These are phyloP conservation scores for Quercus alba DNA, from an alignment of 306 rosid species.

Conservation along the genomic window DNA sequence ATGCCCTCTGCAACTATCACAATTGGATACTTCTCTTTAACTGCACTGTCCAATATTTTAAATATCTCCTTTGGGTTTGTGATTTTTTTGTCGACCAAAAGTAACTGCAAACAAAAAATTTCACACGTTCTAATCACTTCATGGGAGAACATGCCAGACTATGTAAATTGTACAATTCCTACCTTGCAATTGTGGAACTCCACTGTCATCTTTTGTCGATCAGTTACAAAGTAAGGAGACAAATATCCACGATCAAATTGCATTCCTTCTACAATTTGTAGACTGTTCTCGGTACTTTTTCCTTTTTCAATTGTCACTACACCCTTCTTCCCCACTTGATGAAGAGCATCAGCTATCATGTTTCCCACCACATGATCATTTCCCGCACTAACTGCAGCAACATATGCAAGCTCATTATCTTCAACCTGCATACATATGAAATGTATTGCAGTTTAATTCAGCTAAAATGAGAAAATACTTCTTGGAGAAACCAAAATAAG, in stretches of 20 bases:
- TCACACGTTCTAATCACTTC: slow-evolving; percentile 30
- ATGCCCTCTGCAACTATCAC: slow-evolving; percentile 85
- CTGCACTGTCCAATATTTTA: slow-evolving; percentile 73
- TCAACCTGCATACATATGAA: slow-evolving; percentile 52
- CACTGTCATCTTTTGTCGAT: slow-evolving; percentile 59
- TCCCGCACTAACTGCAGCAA: slow-evolving; percentile 92
- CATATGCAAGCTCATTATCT: slow-evolving; percentile 76
- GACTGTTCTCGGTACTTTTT: slow-evolving; percentile 50
- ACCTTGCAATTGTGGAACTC: slow-evolving; percentile 94
- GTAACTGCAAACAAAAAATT: slow-evolving; percentile 65
- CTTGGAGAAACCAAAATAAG: not conserved
- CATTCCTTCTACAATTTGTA: slow-evolving; percentile 93
- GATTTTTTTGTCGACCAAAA: slow-evolving; percentile 78
- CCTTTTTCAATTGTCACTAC: slow-evolving; percentile 85
- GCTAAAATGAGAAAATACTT: slow-evolving; percentile 16
- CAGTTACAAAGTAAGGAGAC: slow-evolving; percentile 78
- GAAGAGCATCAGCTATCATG: slow-evolving; percentile 76
- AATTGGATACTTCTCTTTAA: slow-evolving; percentile 71
- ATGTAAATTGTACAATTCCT: slow-evolving; percentile 11
- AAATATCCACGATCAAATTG: slow-evolving; percentile 84
- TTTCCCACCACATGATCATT: slow-evolving; percentile 76
- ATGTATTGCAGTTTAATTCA: slow-evolving; percentile 23
- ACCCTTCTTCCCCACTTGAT: slow-evolving; percentile 74
- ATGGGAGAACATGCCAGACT: slow-evolving; percentile 17
- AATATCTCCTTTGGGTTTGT: slow-evolving; percentile 74